phyloP scores from a whole-genome alignment of 2,329 filamentous ascomycete species.

The Apiospora kogelbergensis region DNA sequence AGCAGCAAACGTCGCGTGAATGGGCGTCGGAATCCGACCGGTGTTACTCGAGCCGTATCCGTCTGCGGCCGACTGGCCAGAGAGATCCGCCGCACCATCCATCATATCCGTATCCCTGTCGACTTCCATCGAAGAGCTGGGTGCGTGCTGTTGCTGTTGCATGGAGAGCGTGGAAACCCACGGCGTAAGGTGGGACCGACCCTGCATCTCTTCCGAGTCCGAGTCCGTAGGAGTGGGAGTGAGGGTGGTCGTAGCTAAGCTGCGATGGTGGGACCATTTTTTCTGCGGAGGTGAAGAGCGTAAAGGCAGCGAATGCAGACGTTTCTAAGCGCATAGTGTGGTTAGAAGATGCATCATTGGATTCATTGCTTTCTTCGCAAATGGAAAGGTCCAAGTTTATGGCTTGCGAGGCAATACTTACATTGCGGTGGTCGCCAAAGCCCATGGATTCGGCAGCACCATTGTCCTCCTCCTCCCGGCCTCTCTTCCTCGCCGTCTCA shows the following conservation, averaged over 20 bases:
- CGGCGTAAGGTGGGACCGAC: conserved; percentile 31
- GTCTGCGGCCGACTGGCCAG: background rate
- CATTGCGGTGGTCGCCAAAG: conserved; percentile 34
- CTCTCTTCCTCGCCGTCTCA: conserved; percentile 28
- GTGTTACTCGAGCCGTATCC: conserved; percentile 19
- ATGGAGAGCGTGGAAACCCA: conserved; percentile 28
- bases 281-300: conserved; percentile 43
- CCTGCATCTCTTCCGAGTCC: conserved; percentile 36
- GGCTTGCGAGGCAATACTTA: conserved; percentile 20
- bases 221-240: conserved; percentile 43
- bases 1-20: conserved; percentile 57
- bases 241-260: conserved; percentile 32
- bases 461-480: conserved; percentile 26
- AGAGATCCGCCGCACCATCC: conserved; percentile 34
- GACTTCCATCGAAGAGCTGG: conserved; percentile 27
- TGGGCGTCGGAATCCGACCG: conserved; percentile 58
- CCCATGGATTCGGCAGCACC: conserved; percentile 20
- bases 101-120: conserved; percentile 54
- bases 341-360: background rate
- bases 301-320: conserved; percentile 52
- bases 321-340: conserved; percentile 42
- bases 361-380: background rate
- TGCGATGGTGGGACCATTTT: conserved; percentile 31
- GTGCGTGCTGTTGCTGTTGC: conserved; percentile 24
- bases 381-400: background rate